Evolutionary conservation across 768 basidiomycete species (phyloP).

Genomic region (Boletus reticuloceps): DNA sequence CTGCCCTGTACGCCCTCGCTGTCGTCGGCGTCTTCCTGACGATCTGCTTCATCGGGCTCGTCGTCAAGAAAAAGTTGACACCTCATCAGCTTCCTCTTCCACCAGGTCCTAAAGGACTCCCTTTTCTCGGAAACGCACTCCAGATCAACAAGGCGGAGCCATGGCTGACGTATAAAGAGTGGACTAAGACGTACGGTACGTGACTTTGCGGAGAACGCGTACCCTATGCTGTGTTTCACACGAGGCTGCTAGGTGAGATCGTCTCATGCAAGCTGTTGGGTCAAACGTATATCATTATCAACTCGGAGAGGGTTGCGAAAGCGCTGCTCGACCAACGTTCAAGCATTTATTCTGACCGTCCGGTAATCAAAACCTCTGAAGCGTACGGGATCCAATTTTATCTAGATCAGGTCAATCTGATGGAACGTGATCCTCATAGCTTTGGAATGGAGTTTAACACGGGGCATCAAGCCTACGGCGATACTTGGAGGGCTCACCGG

Average conservation of each 20-base stretch:
- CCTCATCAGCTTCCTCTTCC: conserved; percentile 23
- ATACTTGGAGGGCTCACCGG: conserved; percentile 15
- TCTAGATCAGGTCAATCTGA: not conserved
- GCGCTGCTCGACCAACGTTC: conserved; percentile 27
- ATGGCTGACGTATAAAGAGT: conserved; percentile 33
- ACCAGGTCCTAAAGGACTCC: conserved; percentile 30
- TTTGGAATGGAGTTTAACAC: conserved; percentile 26
- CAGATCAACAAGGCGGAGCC: conserved; percentile 24
- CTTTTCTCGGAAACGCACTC: conserved; percentile 25
- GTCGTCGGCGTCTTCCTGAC: not conserved
- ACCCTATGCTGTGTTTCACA: not conserved
- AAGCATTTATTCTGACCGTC: conserved; percentile 21
- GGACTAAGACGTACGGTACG: conserved; percentile 32
- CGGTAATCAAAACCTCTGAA: conserved; percentile 2
- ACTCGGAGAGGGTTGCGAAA: conserved; percentile 21
- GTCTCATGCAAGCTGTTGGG: conserved; percentile 20
- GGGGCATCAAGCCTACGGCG: conserved; percentile 17
- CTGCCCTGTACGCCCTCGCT: not conserved
- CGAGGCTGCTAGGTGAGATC: conserved; percentile 14
- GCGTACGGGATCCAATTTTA: not conserved
- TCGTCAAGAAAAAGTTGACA: conserved; percentile 4
- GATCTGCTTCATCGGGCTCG: not conserved
- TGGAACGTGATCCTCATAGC: conserved; percentile 3
- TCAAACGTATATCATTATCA: conserved; percentile 23
- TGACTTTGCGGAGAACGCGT: not conserved